These are phyloP conservation scores for Pythium phragmitis DNA, from an alignment of 352 stramenopile genomes.

Conservation along the genomic window DNA sequence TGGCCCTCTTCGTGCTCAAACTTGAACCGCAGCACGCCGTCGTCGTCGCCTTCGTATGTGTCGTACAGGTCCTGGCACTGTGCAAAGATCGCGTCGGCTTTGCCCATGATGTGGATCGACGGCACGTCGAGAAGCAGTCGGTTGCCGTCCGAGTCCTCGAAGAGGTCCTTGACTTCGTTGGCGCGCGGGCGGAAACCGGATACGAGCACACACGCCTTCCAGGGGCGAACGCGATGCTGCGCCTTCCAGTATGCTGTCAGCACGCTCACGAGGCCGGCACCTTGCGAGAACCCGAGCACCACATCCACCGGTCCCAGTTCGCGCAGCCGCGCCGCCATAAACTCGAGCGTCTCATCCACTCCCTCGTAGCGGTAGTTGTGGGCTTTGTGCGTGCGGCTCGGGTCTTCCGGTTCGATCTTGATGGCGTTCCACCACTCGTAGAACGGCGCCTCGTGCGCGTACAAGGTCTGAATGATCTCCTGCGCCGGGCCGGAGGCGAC, in stretches of 20 bases:
- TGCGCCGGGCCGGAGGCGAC: constrained; percentile 49
- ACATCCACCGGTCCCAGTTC: constrained; percentile 54
- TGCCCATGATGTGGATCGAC: constrained; percentile 70
- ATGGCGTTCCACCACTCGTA: constrained; percentile 82
- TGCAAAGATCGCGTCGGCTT: constrained; percentile 39
- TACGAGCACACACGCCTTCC: constrained; percentile 64
- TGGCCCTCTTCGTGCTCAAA: constrained; percentile 81
- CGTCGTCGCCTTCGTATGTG: constrained; percentile 34
- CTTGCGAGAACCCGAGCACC: constrained; percentile 75
- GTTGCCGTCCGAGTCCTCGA: constrained; percentile 40
- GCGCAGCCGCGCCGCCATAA: constrained; percentile 47
- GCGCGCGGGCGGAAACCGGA: constrained; percentile 56
- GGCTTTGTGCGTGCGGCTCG: constrained; percentile 16
- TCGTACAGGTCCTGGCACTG: constrained; percentile 53
- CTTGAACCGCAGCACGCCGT: constrained; percentile 33
- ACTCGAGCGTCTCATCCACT: constrained; percentile 62
- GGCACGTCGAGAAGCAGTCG: constrained; percentile 43
- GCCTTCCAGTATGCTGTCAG: constrained; percentile 63
- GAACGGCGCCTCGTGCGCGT: constrained; percentile 52
- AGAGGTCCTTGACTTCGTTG: constrained; percentile 45
- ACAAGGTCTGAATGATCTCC: constrained; percentile 62
- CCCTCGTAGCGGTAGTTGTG: constrained; percentile 55
- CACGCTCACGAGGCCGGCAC: constrained; percentile 50
- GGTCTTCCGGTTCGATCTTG: constrained; percentile 28
- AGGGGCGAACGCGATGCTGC: constrained; percentile 42